A percentile compares a stretch with the other conserved stretches of the same genome.
These are phyloP conservation scores for Aspergillus calidoustus DNA, from an alignment of 2,329 filamentous ascomycete genomes.

Conservation along the genomic window DNA sequence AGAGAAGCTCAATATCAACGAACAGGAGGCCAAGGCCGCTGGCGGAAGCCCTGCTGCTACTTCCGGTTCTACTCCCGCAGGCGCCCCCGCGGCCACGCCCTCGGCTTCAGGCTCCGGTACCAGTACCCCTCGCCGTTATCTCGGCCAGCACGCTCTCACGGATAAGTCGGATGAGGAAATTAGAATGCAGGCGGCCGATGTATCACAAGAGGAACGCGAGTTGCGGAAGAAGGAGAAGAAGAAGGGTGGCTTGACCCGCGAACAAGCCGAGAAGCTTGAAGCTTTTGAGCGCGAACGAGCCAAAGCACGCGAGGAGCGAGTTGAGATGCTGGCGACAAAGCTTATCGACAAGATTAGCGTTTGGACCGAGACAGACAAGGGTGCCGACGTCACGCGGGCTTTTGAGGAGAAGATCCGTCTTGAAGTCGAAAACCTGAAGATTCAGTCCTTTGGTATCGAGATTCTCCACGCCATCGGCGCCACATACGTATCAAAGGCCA, in stretches of 20 bases:
- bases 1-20: conserved; percentile 51
- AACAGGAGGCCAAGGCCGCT: conserved; percentile 47
- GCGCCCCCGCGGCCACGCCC: conserved; percentile 24
- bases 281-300: conserved; percentile 87
- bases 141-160: conserved; percentile 85
- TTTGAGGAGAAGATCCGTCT: conserved; percentile 94
- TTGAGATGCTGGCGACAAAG: conserved; percentile 82
- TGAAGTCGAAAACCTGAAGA: conserved; percentile 97
- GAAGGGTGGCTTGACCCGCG: conserved; percentile 82
- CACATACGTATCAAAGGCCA: conserved; percentile 87
- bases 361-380: conserved; percentile 97
- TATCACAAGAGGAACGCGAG: conserved; percentile 75
- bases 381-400: conserved; percentile 77
- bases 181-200: conserved; percentile 65
- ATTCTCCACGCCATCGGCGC: conserved; percentile 93
- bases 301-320: conserved; percentile 83
- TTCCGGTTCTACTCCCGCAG: conserved; percentile 36
- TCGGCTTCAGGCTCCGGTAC: conserved; percentile 42
- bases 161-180: conserved; percentile 82
- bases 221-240: conserved; percentile 84
- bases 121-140: conserved; percentile 57
- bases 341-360: conserved; percentile 86
- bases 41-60: conserved; percentile 53
- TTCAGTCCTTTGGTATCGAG: conserved; percentile 97
- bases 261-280: conserved; percentile 88